A percentile compares a stretch with the other conserved stretches of the same genome.
phyloP scores from a whole-genome alignment of 73 alveolate genomes.

The Tetrahymena malaccensis region DNA sequence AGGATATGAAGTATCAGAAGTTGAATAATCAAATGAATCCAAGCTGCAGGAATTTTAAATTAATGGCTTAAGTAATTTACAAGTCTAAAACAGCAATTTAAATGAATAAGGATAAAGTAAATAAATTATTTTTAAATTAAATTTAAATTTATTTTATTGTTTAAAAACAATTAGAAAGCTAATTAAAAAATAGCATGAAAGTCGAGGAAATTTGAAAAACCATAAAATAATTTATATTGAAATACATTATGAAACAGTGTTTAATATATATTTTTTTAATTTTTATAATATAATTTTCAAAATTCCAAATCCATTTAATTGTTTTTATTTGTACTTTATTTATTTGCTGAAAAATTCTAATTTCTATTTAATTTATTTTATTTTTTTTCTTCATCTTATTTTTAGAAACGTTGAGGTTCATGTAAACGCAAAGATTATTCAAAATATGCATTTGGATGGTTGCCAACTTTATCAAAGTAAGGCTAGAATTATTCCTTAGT shows the following conservation, averaged over 20 bases:
- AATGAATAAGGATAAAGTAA: background rate
- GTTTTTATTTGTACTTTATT: background rate
- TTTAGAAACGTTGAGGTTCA: background rate
- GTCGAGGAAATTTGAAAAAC: background rate
- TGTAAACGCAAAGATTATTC: background rate
- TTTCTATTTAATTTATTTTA: background rate
- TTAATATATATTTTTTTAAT: background rate
- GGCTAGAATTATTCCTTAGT: background rate
- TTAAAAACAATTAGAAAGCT: background rate
- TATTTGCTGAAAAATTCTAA: background rate
- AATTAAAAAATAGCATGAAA: background rate
- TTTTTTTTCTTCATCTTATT: background rate
- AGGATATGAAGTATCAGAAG: background rate
- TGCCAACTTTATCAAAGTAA: background rate
- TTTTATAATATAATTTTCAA: background rate
- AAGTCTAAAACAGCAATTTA: background rate
- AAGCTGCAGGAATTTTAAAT: background rate
- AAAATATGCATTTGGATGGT: background rate
- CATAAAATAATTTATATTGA: background rate
- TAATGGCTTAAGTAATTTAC: background rate
- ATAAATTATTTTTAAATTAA: no score
- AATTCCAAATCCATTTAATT: background rate
- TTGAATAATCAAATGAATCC: background rate
- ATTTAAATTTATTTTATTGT: no score
- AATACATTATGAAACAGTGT: background rate